A percentile compares a stretch with the other conserved stretches of the same genome.
phyloP scores from a whole-genome alignment of 176 grass and related monocot species.

The Rhipidocladum racemiflorum region DNA sequence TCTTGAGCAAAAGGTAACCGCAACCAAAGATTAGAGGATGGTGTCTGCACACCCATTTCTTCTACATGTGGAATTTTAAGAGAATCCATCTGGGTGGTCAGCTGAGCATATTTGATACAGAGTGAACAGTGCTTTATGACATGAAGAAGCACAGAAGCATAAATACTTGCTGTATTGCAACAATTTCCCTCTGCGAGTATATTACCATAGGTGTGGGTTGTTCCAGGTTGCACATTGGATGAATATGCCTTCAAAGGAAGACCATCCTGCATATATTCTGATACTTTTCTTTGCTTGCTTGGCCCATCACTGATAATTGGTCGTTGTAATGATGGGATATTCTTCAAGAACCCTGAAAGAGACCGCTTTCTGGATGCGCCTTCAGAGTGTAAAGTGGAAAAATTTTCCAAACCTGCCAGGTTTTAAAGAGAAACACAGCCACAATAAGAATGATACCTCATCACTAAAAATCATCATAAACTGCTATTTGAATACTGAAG shows the following conservation, averaged over 20 bases:
- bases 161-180: conserved; percentile 58
- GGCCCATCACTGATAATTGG: conserved; percentile 36
- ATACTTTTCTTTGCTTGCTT: conserved; percentile 54
- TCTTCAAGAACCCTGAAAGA: conserved; percentile 50
- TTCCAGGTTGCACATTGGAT: conserved; percentile 27
- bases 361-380: conserved; percentile 50
- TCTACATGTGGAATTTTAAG: conserved; percentile 81
- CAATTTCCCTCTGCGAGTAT: conserved; percentile 62
- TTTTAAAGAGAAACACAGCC: conserved; percentile 23
- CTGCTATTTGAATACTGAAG: conserved; percentile 18
- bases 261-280: conserved; percentile 29
- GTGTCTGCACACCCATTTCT: conserved; percentile 57
- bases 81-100: conserved; percentile 85
- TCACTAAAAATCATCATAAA: conserved; percentile 23
- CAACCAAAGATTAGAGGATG: conserved; percentile 84
- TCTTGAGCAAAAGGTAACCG: conserved; percentile 64
- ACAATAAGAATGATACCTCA: not conserved
- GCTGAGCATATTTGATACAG: conserved; percentile 86
- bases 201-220: conserved; percentile 50
- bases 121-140: conserved; percentile 79
- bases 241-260: conserved; percentile 33
- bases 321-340: conserved; percentile 51
- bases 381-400: conserved; percentile 39
- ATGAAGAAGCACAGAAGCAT: conserved; percentile 76
- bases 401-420: conserved; percentile 36